These are phyloP conservation scores for Apophysomyces sp. DNA, from an alignment of 371 early-diverging fungal genomes.

Conservation along the genomic window DNA sequence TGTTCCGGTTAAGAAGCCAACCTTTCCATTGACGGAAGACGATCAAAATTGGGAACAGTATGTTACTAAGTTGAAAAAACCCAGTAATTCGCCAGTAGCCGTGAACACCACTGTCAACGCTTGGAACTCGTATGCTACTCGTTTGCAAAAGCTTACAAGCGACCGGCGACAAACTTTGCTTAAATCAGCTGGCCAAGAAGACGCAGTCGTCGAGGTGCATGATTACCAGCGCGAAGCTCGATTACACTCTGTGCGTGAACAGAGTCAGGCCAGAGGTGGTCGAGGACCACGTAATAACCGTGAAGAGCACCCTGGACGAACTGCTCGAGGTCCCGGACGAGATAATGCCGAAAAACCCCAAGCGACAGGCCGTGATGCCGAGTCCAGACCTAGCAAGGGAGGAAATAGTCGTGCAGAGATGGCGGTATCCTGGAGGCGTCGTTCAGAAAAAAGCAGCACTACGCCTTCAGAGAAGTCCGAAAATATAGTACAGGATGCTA, in stretches of 20 bases:
- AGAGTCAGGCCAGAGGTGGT: background rate
- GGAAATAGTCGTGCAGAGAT: background rate
- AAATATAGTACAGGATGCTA: background rate
- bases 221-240: constrained; percentile 1
- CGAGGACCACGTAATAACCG: background rate
- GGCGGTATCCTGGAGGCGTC: background rate
- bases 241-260: background rate
- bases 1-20: background rate
- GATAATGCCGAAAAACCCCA: background rate
- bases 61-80: constrained; percentile 4
- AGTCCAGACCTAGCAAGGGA: background rate
- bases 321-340: background rate
- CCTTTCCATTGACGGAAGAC: constrained; percentile 10
- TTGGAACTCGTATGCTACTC: constrained; percentile 18
- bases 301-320: background rate
- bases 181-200: background rate
- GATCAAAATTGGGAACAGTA: constrained; percentile 21
- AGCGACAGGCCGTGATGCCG: background rate
- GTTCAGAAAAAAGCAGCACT: background rate
- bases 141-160: constrained; percentile 4
- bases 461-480: background rate
- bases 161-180: background rate
- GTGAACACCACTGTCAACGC: constrained; percentile 1
- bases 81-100: background rate
- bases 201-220: background rate